Percentiles rank a stretch among this genome's conserved stretches.
Evolutionary conservation across 73 alveolate genomes (phyloP).

Genomic region (Paramecium tetraurelia): DNA sequence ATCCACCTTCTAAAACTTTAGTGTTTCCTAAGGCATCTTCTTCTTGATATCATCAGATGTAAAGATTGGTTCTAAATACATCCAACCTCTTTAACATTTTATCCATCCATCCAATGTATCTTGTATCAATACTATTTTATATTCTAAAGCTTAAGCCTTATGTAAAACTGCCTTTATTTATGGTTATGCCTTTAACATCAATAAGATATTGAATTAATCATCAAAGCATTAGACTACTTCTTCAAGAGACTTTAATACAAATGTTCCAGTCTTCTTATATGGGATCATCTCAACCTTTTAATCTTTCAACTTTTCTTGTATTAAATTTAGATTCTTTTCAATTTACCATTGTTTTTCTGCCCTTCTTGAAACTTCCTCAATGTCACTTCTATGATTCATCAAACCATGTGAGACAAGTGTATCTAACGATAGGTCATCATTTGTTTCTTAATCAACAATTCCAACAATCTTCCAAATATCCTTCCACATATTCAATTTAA

Average conservation of each 20-base stretch:
- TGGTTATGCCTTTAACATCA: slow-evolving; percentile 79
- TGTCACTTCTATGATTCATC: slow-evolving; percentile 81
- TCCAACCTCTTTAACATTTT: slow-evolving; percentile 97
- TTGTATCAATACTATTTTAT: slow-evolving; percentile 78
- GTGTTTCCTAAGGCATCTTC: slow-evolving; percentile 87
- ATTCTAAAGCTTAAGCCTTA: slow-evolving; percentile 77
- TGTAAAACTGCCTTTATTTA: slow-evolving; percentile 81
- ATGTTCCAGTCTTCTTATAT: slow-evolving; percentile 75
- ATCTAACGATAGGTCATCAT: slow-evolving; percentile 77
- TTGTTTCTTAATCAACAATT: slow-evolving; percentile 73
- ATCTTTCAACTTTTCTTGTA: slow-evolving; percentile 79
- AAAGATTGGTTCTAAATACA: slow-evolving; percentile 99
- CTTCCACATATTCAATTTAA: slow-evolving; percentile 92
- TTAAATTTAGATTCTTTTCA: slow-evolving; percentile 73
- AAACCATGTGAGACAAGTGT: slow-evolving; percentile 77
- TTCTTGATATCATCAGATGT: slow-evolving; percentile 98
- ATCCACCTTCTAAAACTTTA: slow-evolving; percentile 91
- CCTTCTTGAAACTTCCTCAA: slow-evolving; percentile 84
- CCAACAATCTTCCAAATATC: slow-evolving; percentile 82
- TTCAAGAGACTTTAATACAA: slow-evolving; percentile 77
- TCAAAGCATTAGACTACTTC: slow-evolving; percentile 80
- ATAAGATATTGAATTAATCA: slow-evolving; percentile 78
- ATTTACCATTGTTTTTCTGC: slow-evolving; percentile 83
- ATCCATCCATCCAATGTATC: slow-evolving; percentile 87
- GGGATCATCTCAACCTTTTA: slow-evolving; percentile 73